phyloP scores from a whole-genome alignment of 257 asterid genomes.

The Salvia rosmarinus region DNA sequence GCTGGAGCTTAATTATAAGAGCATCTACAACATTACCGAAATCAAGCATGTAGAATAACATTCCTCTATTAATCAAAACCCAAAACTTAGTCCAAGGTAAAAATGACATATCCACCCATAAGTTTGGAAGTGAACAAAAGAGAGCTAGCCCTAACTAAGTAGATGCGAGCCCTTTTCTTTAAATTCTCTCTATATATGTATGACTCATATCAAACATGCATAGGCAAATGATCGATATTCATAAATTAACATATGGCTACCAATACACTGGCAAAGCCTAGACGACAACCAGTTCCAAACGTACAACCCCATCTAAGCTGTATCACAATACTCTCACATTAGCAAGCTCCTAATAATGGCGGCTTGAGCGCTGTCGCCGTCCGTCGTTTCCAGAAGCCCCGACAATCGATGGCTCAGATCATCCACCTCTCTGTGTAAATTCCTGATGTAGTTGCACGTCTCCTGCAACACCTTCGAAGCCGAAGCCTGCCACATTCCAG shows the following conservation, averaged over 20 bases:
- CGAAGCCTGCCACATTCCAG: slow-evolving; percentile 50
- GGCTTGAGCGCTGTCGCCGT: slow-evolving; percentile 79
- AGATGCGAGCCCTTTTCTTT: neutral
- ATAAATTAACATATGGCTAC: slow-evolving; percentile 12
- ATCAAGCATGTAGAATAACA: too few species aligned
- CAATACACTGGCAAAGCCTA: slow-evolving; percentile 45
- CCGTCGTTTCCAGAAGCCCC: slow-evolving; percentile 72
- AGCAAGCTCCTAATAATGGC: slow-evolving; percentile 85
- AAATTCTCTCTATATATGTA: neutral
- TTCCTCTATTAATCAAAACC: too few species aligned
- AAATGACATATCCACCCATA: neutral
- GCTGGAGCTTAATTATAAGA: too few species aligned
- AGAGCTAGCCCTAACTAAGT: neutral
- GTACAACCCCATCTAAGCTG: slow-evolving; percentile 24
- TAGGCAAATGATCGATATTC: slow-evolving; percentile 27
- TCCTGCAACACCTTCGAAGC: slow-evolving; percentile 87
- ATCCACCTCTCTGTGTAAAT: slow-evolving; percentile 80
- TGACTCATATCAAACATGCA: neutral
- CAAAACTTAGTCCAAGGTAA: neutral
- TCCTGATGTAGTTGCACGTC: slow-evolving; percentile 83
- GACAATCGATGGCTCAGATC: slow-evolving; percentile 75
- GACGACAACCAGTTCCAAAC: slow-evolving; percentile 21
- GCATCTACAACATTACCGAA: too few species aligned
- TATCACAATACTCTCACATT: slow-evolving; percentile 42
- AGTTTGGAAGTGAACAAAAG: neutral